Evolutionary conservation across 1,284 basidiomycete genomes (phyloP), one percentile per base, ranked within the genome.

Genomic region (Leccinum huronense): DNA sequence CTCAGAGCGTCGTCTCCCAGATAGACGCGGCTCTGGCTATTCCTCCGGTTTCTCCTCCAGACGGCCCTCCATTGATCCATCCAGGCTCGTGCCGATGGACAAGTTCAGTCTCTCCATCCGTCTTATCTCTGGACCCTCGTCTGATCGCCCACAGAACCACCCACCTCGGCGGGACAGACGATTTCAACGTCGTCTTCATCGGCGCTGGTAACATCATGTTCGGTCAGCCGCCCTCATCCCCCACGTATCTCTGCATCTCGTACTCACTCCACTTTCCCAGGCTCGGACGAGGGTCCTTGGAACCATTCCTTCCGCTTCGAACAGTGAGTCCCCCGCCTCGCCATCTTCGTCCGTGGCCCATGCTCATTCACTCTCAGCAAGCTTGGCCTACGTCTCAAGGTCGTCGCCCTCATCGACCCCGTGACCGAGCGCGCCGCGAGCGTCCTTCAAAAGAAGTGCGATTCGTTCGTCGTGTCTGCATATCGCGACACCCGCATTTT

Each of bases 161-260:
- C 61, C 84, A 86, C 63, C 74, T 87, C 60, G 80, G 80, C 59
- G 88, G 87, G 9, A 76, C 80, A 55, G 84, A 88, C 69, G 83
- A 89, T 72, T 95, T 95, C 82, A 96, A 96, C 76, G 87, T 97
- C 65, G 86, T 95, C 73, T 95, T 95, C 78, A 83, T 97, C 70
- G 94, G 94, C 61, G 94, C 94, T 36, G 95, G 95, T 59, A 95
- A 95, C 78, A 94, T 95, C 80, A 95, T 95, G 93, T 95, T 95
- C 73, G 94, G 93, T 89, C 62, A 59, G 83, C 71, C 45, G 9
- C 40, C 62, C 36, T 59, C 59, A 54, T 68, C 42, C 60, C 23
- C 45, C 33, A 13, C 30, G 42, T 59, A 54, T 58, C 45, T 31
- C 58, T 40, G 38, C 51, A 33, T 57, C 42, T 45, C 42, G n/a